Evolutionary conservation across 2,329 filamentous ascomycete genomes (phyloP).

Genomic region (Penicillium griseofulvum): DNA sequence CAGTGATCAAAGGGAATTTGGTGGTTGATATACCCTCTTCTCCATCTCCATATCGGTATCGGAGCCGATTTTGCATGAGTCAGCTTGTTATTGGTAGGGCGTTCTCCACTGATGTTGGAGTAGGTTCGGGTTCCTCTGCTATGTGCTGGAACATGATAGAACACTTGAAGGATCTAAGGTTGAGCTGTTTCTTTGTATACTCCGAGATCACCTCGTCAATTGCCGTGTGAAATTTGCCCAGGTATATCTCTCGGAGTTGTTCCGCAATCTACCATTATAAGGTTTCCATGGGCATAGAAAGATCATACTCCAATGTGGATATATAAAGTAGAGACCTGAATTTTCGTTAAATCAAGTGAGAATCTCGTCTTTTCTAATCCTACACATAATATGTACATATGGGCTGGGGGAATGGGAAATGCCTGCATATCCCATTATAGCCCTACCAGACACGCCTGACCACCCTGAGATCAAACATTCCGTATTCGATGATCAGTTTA

Average conservation of each 20-base stretch:
- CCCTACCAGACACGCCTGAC: not conserved
- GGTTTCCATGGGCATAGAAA: not conserved
- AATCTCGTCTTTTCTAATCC: not conserved
- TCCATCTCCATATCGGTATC: not conserved
- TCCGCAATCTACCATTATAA: not conserved
- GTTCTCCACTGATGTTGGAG: slow-evolving; percentile 8
- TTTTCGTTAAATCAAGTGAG: not conserved
- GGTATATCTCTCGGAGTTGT: not conserved
- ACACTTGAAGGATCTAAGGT: not conserved
- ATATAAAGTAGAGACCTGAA: not conserved
- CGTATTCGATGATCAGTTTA: not conserved
- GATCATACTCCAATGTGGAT: not conserved
- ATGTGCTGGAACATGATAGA: not conserved
- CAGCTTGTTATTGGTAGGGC: slow-evolving; percentile 23
- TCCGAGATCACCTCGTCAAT: not conserved
- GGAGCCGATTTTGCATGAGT: slow-evolving; percentile 12
- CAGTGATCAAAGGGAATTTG: not conserved
- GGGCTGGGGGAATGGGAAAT: slow-evolving; percentile 12
- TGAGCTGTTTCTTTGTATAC: not conserved
- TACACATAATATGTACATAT: slow-evolving; percentile 16
- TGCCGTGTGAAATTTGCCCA: not conserved
- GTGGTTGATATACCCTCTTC: slow-evolving; percentile 1
- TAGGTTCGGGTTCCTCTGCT: not conserved
- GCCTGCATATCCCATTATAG: slow-evolving; percentile 16
- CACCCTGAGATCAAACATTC: not conserved